These are phyloP conservation scores for Gautieria morchelliformis DNA, from an alignment of 768 basidiomycete species.

Conservation along the genomic window DNA sequence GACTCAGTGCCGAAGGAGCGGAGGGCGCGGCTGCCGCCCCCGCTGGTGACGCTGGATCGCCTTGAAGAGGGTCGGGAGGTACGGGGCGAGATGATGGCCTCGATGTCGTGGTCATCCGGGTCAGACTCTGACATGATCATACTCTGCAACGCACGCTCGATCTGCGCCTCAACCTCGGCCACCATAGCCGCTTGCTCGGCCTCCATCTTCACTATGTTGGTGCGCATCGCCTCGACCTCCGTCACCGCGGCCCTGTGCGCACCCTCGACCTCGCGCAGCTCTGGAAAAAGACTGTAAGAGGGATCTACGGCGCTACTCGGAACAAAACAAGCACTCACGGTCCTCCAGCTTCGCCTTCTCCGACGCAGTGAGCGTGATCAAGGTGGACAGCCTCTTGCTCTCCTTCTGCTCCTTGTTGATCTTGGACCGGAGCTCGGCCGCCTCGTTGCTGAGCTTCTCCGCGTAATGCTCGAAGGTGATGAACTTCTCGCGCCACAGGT, in stretches of 20 bases:
- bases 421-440: conserved; percentile 72
- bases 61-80: conserved; percentile 43
- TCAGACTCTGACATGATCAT: conserved; percentile 62
- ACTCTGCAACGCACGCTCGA: conserved; percentile 82
- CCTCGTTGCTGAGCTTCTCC: conserved; percentile 81
- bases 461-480: conserved; percentile 92
- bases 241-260: conserved; percentile 71
- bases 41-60: conserved; percentile 49
- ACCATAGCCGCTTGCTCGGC: conserved; percentile 82
- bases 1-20: conserved; percentile 75
- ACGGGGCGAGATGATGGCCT: conserved; percentile 47
- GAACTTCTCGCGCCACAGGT: conserved; percentile 89
- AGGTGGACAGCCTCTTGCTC: conserved; percentile 73
- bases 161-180: conserved; percentile 88
- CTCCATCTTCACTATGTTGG: conserved; percentile 82
- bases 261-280: conserved; percentile 70
- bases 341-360: conserved; percentile 73
- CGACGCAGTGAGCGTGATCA: conserved; percentile 64
- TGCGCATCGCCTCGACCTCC: conserved; percentile 80
- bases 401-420: conserved; percentile 89
- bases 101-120: conserved; percentile 61
- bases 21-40: conserved; percentile 34
- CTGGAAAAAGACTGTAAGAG: conserved; percentile 28
- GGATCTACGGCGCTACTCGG: neutral
- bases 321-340: conserved; percentile 39